Conservation (phyloP, 208 protist species). For the Angomonas deanei region DNA sequence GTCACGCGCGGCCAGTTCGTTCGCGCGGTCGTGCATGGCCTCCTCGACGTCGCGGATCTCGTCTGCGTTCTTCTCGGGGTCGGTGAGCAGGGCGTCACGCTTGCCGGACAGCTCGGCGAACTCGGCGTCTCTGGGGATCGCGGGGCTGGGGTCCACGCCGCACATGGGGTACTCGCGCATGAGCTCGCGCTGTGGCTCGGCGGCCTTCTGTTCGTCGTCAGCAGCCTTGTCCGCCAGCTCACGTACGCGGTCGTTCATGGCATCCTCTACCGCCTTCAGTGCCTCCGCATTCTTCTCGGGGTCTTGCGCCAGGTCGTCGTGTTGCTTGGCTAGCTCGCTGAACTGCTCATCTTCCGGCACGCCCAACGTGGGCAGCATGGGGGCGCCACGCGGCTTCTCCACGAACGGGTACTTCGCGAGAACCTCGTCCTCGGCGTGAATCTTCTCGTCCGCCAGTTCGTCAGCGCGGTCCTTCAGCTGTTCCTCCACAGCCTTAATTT, state of each 20-base stretch:
- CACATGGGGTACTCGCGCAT: slow-evolving; percentile 37
- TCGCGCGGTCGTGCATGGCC: slow-evolving; percentile 20
- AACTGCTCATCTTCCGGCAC: slow-evolving; percentile 23
- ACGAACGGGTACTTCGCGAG: slow-evolving; percentile 10
- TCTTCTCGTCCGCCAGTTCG: slow-evolving; percentile 23
- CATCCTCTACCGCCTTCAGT: slow-evolving; percentile 12
- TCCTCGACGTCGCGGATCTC: slow-evolving; percentile 18
- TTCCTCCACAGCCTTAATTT: slow-evolving; percentile 12
- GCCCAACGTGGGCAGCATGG: slow-evolving; percentile 20
- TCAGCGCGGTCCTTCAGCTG: slow-evolving; percentile 12
- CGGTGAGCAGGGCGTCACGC: slow-evolving; percentile 15
- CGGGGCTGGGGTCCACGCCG: slow-evolving; percentile 33
- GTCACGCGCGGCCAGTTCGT: too few species aligned
- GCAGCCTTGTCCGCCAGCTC: slow-evolving; percentile 20
- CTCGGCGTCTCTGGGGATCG: slow-evolving; percentile 27
- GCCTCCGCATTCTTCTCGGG: background rate
- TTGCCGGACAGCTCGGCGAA: slow-evolving; percentile 24
- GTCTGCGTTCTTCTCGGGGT: slow-evolving; percentile 10
- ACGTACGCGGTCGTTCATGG: slow-evolving; percentile 12
- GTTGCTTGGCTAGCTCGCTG: slow-evolving; percentile 15
- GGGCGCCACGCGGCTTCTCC: background rate
- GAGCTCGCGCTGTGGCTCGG: slow-evolving; percentile 12
- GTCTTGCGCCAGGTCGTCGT: slow-evolving; percentile 2
- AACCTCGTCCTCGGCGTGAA: slow-evolving; percentile 10
- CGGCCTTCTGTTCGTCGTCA: slow-evolving; percentile 17